phyloP scores from a whole-genome alignment of 768 basidiomycete species.

The Pilatotrama ljubarskyi region DNA sequence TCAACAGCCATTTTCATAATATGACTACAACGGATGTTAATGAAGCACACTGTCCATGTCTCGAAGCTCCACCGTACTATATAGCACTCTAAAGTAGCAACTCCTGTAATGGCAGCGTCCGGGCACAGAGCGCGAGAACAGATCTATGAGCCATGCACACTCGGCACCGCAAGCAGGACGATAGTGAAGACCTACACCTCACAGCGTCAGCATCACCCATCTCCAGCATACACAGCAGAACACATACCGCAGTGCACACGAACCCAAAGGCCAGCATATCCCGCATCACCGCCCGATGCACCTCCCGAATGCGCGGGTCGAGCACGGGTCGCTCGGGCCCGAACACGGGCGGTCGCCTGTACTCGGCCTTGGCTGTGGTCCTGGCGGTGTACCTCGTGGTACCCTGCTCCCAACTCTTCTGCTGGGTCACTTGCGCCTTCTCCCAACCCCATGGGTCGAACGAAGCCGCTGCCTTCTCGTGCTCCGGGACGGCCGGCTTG shows the following conservation, averaged over 20 bases:
- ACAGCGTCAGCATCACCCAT: not conserved
- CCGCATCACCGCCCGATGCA: conserved; percentile 34
- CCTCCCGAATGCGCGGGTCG: conserved; percentile 38
- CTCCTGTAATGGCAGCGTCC: too few species aligned
- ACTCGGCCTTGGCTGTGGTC: not conserved
- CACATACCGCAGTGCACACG: conserved; percentile 7
- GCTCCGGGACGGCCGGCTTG: too few species aligned
- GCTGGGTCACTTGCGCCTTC: not conserved
- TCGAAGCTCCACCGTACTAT: too few species aligned
- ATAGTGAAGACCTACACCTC: conserved; percentile 4
- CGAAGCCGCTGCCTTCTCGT: too few species aligned
- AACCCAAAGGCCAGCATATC: conserved; percentile 32
- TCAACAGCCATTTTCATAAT: too few species aligned
- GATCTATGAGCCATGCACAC: not conserved
- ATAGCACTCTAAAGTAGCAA: too few species aligned
- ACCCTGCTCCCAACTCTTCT: not conserved
- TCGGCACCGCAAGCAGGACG: conserved; percentile 15
- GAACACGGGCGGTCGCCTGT: conserved; percentile 36
- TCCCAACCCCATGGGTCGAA: not conserved
- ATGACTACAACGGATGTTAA: not conserved
- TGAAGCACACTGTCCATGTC: too few species aligned
- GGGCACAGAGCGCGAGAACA: too few species aligned
- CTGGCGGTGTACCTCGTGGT: not conserved
- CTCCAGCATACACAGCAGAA: not conserved
- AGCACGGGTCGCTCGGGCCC: conserved; percentile 42